A percentile compares a stretch with the other conserved stretches of the same genome.
These are phyloP conservation scores for Aspergillus jensenii DNA, from an alignment of 2,329 filamentous ascomycete species.

Conservation along the genomic window DNA sequence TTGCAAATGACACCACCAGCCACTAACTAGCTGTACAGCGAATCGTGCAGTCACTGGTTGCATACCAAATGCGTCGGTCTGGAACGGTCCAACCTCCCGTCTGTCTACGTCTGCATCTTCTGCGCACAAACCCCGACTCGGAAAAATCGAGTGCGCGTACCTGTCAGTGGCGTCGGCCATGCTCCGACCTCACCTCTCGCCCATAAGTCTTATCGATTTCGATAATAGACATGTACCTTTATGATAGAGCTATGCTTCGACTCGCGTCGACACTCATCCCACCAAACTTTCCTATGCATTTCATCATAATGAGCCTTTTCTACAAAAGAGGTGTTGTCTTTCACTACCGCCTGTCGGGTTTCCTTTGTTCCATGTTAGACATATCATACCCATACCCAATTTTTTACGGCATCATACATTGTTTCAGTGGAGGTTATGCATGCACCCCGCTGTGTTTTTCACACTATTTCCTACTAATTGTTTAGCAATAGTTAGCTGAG, in stretches of 20 bases:
- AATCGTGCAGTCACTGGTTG: slow-evolving; percentile 63
- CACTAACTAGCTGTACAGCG: slow-evolving; percentile 38
- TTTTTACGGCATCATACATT: slow-evolving; percentile 14
- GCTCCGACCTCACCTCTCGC: slow-evolving; percentile 42
- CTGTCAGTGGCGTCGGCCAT: slow-evolving; percentile 29
- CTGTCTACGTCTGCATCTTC: slow-evolving; percentile 53
- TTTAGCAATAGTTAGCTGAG: slow-evolving; percentile 16
- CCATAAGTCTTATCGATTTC: slow-evolving; percentile 42
- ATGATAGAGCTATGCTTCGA: slow-evolving; percentile 10
- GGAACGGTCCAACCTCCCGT: slow-evolving; percentile 46
- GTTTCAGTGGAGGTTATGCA: slow-evolving; percentile 8
- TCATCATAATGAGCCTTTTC: not conserved
- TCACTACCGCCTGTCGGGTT: slow-evolving; percentile 5
- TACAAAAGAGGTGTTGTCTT: slow-evolving; percentile 1
- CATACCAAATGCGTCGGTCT: slow-evolving; percentile 61
- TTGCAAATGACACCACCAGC: not conserved
- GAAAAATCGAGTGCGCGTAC: slow-evolving; percentile 35
- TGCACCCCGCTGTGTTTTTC: slow-evolving; percentile 13
- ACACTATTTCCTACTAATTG: slow-evolving; percentile 13
- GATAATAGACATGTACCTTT: slow-evolving; percentile 22
- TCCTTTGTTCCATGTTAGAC: slow-evolving; percentile 21
- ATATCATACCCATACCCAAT: slow-evolving; percentile 13
- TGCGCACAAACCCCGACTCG: slow-evolving; percentile 48
- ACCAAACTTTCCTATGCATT: not conserved
- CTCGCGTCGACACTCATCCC: slow-evolving; percentile 3